Percentiles rank a stretch among this genome's conserved stretches.
These are phyloP conservation scores for Galeopsis tetrahit DNA, from an alignment of 257 asterid genomes.

Conservation along the genomic window DNA sequence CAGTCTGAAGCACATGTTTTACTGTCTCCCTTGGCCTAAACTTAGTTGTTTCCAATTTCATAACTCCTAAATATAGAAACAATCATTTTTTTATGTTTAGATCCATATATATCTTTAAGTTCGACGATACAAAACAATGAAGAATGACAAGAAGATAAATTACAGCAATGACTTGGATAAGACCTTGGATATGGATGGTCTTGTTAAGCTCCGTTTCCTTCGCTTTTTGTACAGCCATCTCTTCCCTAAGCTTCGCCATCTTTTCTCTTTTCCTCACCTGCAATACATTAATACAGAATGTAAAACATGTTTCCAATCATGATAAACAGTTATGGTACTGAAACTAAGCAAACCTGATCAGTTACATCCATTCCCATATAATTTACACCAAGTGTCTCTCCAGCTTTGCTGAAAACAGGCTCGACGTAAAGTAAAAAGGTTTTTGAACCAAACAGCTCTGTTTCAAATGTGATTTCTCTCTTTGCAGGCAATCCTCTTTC, in stretches of 20 bases:
- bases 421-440: slow-evolving; percentile 84
- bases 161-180: background rate
- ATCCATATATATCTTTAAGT: background rate
- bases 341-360: slow-evolving; percentile 62
- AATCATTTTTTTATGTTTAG: background rate
- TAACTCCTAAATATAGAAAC: slow-evolving; percentile 58
- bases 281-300: background rate
- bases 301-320: background rate
- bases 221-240: slow-evolving; percentile 92
- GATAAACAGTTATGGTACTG: background rate
- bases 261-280: slow-evolving; percentile 86
- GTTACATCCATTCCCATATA: slow-evolving; percentile 98
- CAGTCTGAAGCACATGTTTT: slow-evolving; percentile 90
- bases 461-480: slow-evolving; percentile 89
- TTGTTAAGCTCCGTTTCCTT: slow-evolving; percentile 92
- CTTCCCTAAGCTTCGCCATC: slow-evolving; percentile 85
- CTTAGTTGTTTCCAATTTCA: slow-evolving; percentile 89
- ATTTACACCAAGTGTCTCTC: slow-evolving; percentile 85
- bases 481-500: slow-evolving; percentile 81
- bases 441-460: slow-evolving; percentile 82
- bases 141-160: background rate
- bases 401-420: slow-evolving; percentile 88
- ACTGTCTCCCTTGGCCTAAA: slow-evolving; percentile 94
- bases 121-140: background rate
- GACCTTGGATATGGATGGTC: slow-evolving; percentile 86